These are phyloP conservation scores for Eucalyptus pauciflora DNA, from an alignment of 345 rosid species.

Conservation along the genomic window DNA sequence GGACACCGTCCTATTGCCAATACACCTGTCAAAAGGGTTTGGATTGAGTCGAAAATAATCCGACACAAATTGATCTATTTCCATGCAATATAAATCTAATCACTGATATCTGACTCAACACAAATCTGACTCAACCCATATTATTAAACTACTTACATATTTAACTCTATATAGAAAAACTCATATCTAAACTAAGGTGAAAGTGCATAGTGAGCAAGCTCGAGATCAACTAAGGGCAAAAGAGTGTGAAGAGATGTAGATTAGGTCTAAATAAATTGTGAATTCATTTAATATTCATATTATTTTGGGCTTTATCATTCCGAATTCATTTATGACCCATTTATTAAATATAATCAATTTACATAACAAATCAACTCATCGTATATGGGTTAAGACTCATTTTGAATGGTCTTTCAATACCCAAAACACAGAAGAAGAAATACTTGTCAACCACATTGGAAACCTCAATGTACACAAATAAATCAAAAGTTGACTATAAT, in stretches of 20 bases:
- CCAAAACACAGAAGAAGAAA: neutral
- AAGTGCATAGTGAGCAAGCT: no score
- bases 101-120: no score
- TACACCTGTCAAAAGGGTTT: accelerated
- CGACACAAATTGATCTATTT: no score
- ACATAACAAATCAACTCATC: neutral
- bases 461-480: neutral
- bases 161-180: no score
- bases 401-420: neutral
- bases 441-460: neutral
- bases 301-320: neutral
- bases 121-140: neutral
- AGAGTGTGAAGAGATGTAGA: neutral
- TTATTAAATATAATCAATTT: no score
- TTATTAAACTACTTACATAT: no score
- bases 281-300: no score
- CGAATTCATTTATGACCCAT: neutral
- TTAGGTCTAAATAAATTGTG: neutral
- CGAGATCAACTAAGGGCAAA: accelerated
- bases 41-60: neutral
- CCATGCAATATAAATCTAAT: no score
- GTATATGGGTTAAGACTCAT: neutral
- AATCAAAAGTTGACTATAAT: neutral
- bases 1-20: neutral
- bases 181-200: accelerated